Conservation (phyloP, 768 basidiomycete species). For the Fomitopsis pulvina region DNA sequence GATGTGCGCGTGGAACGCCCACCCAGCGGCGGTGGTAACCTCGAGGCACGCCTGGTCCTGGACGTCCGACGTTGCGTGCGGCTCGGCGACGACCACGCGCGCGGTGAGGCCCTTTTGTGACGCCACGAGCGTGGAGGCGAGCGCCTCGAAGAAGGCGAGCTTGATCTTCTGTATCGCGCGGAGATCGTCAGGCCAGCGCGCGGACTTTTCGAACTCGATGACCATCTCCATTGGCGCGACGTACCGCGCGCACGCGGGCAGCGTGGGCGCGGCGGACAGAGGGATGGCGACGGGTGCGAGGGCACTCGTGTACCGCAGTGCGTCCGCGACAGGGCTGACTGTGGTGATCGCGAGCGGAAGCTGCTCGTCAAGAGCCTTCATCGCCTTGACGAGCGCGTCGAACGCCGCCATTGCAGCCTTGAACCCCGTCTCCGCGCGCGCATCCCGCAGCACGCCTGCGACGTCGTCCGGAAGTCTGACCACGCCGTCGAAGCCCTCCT, state of each 20-base stretch:
- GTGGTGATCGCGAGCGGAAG: slow-evolving; percentile 75
- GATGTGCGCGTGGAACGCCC: slow-evolving; percentile 80
- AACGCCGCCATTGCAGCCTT: slow-evolving; percentile 74
- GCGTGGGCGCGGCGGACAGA: slow-evolving; percentile 36
- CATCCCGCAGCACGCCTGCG: slow-evolving; percentile 30
- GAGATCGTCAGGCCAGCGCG: slow-evolving; percentile 93
- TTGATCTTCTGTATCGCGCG: slow-evolving; percentile 91
- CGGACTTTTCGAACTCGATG: slow-evolving; percentile 88
- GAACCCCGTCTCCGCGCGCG: slow-evolving; percentile 46
- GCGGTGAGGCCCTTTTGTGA: slow-evolving; percentile 46
- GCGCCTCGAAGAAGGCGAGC: slow-evolving; percentile 81
- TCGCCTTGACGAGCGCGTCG: slow-evolving; percentile 64
- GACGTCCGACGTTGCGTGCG: slow-evolving; percentile 42
- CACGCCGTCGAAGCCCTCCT: slow-evolving; percentile 48
- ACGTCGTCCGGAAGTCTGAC: slow-evolving; percentile 54
- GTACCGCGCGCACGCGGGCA: slow-evolving; percentile 59
- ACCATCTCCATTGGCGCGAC: slow-evolving; percentile 66
- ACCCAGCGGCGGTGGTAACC: slow-evolving; percentile 73
- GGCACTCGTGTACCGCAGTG: slow-evolving; percentile 76
- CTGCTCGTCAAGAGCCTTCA: slow-evolving; percentile 66
- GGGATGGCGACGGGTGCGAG: slow-evolving; percentile 78
- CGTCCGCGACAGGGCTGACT: slow-evolving; percentile 66
- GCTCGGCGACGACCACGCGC: slow-evolving; percentile 50
- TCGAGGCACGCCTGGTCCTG: slow-evolving; percentile 71
- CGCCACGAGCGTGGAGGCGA: slow-evolving; percentile 60